Evolutionary conservation across 805 yeast genomes (phyloP).

Genomic region (Myxozyma melibiosi): DNA sequence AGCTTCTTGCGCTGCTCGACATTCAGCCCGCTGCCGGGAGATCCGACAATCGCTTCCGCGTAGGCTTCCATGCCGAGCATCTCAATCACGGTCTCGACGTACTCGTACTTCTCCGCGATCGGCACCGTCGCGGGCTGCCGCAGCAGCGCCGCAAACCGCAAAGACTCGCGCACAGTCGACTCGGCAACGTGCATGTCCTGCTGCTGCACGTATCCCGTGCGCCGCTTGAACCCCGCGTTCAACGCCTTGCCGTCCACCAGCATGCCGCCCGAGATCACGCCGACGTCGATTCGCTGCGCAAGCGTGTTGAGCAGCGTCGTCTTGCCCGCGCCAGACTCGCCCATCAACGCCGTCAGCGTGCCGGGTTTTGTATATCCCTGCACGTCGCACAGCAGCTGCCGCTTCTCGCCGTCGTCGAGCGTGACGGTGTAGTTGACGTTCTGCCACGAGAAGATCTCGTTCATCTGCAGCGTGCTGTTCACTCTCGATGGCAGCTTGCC

Average conservation of each 20-base stretch:
- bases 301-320: constrained; percentile 74
- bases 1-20: constrained; percentile 70
- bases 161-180: constrained; percentile 73
- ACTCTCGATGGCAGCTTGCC: constrained; percentile 24
- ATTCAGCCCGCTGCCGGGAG: constrained; percentile 69
- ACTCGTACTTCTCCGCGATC: constrained; percentile 59
- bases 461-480: constrained; percentile 16
- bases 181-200: constrained; percentile 74
- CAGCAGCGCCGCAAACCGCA: constrained; percentile 68
- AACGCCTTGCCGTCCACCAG: constrained; percentile 69
- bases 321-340: constrained; percentile 87
- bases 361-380: constrained; percentile 82
- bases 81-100: constrained; percentile 68
- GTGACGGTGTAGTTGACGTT: constrained; percentile 61
- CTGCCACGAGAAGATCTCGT: constrained; percentile 58
- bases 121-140: constrained; percentile 68
- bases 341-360: constrained; percentile 79
- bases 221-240: constrained; percentile 68
- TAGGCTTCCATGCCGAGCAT: constrained; percentile 68
- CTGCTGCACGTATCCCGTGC: constrained; percentile 81
- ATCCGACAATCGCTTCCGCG: constrained; percentile 80
- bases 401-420: constrained; percentile 42
- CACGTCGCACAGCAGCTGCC: constrained; percentile 50
- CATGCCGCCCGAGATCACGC: constrained; percentile 71
- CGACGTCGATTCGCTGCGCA: constrained; percentile 69